These are phyloP conservation scores for Simplicillium sp. DNA, from an alignment of 2,329 filamentous ascomycete genomes.

Conservation along the genomic window DNA sequence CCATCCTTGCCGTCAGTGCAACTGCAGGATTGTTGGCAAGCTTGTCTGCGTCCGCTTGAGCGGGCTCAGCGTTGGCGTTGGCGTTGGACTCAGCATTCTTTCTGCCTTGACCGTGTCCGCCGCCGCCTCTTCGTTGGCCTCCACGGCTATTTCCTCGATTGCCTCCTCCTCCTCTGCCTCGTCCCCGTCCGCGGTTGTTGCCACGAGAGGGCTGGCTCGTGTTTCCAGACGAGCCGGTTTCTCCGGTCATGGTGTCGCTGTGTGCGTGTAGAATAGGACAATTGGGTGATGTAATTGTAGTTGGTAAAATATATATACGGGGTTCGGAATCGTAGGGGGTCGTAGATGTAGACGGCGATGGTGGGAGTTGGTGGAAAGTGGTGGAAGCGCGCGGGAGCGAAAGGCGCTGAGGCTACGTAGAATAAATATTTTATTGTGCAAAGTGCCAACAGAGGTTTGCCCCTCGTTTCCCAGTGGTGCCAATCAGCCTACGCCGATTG, in stretches of 20 bases:
- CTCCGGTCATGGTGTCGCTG: constrained; percentile 2
- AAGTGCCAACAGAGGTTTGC: too few species aligned
- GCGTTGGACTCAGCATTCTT: constrained; percentile 16
- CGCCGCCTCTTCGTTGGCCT: constrained; percentile 4
- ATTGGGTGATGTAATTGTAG: too few species aligned
- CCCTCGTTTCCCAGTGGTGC: too few species aligned
- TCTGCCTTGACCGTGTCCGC: background rate
- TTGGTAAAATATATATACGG: too few species aligned
- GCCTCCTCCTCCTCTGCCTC: constrained; percentile 25
- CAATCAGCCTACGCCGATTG: too few species aligned
- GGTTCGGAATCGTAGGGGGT: too few species aligned
- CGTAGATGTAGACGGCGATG: too few species aligned
- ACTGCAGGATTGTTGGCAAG: constrained; percentile 17
- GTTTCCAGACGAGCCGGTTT: constrained; percentile 8
- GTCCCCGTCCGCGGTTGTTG: constrained; percentile 20
- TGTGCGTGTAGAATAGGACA: too few species aligned
- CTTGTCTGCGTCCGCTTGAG: constrained; percentile 21
- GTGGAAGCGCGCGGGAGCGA: too few species aligned
- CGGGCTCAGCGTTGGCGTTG: constrained; percentile 20
- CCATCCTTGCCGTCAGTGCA: constrained; percentile 12
- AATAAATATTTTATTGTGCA: too few species aligned
- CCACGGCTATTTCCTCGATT: constrained; percentile 8
- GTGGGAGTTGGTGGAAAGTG: too few species aligned
- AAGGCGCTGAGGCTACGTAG: too few species aligned
- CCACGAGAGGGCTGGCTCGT: constrained; percentile 6